These are phyloP conservation scores for Aspergillus bertholletiae DNA, from an alignment of 495 filamentous ascomycete species.

Conservation along the genomic window DNA sequence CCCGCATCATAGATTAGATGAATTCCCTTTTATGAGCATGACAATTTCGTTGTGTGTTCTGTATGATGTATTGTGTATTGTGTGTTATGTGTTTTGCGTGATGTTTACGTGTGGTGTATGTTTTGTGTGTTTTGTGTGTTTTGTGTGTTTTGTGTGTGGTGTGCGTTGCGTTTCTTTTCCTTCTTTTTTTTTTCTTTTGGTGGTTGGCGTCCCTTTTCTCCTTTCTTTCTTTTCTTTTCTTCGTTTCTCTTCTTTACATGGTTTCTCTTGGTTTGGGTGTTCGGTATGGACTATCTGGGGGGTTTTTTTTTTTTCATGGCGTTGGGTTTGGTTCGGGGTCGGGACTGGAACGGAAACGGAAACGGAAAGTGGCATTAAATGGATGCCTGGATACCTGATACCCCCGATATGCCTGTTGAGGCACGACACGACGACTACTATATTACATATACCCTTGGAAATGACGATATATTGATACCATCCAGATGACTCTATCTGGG, in stretches of 20 bases:
- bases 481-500: neutral
- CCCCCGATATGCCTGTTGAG: too few species aligned
- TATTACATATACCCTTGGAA: neutral
- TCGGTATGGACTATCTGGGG: neutral
- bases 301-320: neutral
- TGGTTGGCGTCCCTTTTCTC: neutral
- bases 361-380: neutral
- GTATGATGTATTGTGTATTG: slow-evolving; percentile 19
- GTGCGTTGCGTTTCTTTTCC: slow-evolving; percentile 9
- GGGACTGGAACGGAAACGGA: neutral
- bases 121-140: slow-evolving; percentile 19
- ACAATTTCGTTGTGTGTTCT: slow-evolving; percentile 32
- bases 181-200: slow-evolving; percentile 6
- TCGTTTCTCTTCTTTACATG: neutral
- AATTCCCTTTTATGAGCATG: slow-evolving; percentile 40
- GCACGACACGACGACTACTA: neutral
- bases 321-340: neutral
- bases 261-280: neutral
- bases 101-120: slow-evolving; percentile 22
- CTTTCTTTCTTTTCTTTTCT: neutral
- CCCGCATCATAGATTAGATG: slow-evolving; percentile 44
- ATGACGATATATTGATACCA: neutral
- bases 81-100: slow-evolving; percentile 23
- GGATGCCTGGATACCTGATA: neutral
- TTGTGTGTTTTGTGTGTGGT: slow-evolving; percentile 17